A percentile compares a stretch with the other conserved stretches of the same genome.
Conservation (phyloP, 2,329 filamentous ascomycete species). For the Botrytis fabae region DNA sequence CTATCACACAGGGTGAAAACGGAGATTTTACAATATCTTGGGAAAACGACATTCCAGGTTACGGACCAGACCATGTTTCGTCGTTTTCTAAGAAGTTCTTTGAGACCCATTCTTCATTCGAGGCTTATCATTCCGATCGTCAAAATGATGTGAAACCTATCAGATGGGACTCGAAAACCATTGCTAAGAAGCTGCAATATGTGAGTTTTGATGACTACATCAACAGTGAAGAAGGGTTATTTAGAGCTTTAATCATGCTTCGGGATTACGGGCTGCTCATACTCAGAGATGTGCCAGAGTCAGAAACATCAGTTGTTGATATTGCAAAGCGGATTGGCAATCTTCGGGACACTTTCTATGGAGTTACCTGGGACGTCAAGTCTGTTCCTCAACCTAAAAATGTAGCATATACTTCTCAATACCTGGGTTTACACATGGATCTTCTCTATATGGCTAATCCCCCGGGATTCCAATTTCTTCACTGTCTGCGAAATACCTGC, state of each 20-base stretch:
- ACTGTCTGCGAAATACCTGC: conserved; percentile 81
- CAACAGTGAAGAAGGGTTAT: conserved; percentile 55
- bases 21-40: conserved; percentile 54
- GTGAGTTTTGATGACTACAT: conserved; percentile 75
- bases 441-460: conserved; percentile 80
- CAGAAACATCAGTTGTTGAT: conserved; percentile 62
- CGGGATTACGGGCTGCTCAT: conserved; percentile 72
- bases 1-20: conserved; percentile 42
- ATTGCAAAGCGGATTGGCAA: conserved; percentile 74
- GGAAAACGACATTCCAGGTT: conserved; percentile 52
- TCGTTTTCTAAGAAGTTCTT: conserved; percentile 31
- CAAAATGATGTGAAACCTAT: conserved; percentile 1
- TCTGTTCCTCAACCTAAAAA: conserved; percentile 83
- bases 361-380: conserved; percentile 84
- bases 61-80: conserved; percentile 35
- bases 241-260: conserved; percentile 62
- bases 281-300: conserved; percentile 70
- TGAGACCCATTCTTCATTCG: background rate
- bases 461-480: conserved; percentile 82
- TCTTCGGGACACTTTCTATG: conserved; percentile 87
- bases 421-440: conserved; percentile 90
- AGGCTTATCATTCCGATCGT: background rate
- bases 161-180: conserved; percentile 49
- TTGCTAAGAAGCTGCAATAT: conserved; percentile 52
- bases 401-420: conserved; percentile 82